phyloP scores from a whole-genome alignment of 768 basidiomycete genomes.

The Sporobolomyces pararoseus region DNA sequence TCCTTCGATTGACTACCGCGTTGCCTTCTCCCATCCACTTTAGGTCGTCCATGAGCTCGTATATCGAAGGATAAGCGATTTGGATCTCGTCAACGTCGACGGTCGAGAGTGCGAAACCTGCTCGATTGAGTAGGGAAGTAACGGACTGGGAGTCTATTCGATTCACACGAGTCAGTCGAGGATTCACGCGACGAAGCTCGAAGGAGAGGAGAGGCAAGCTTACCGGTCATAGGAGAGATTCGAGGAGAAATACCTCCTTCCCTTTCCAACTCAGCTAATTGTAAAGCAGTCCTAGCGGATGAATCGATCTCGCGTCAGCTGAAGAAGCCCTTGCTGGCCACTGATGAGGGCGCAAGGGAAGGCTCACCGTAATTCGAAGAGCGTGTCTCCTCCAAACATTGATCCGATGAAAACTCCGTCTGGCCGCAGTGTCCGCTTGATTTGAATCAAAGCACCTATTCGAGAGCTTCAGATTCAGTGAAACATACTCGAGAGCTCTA shows the following conservation, averaged over 20 bases:
- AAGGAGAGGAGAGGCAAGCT: conserved; percentile 33
- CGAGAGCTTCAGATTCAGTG: neutral
- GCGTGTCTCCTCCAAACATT: conserved; percentile 89
- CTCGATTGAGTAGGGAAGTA: conserved; percentile 83
- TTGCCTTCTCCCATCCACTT: conserved; percentile 94
- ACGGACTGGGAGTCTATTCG: conserved; percentile 90
- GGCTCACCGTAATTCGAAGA: conserved; percentile 79
- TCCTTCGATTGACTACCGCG: conserved; percentile 78
- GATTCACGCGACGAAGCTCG: neutral
- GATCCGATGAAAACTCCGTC: conserved; percentile 94
- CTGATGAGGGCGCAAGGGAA: no score
- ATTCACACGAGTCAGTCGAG: conserved; percentile 1
- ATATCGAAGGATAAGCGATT: conserved; percentile 88
- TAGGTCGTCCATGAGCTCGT: conserved; percentile 91
- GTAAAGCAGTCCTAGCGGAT: conserved; percentile 76
- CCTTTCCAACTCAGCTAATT: conserved; percentile 86
- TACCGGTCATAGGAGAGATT: conserved; percentile 95
- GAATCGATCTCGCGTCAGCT: no score
- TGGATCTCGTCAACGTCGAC: conserved; percentile 92
- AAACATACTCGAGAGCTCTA: neutral
- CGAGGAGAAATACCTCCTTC: conserved; percentile 96
- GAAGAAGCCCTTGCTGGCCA: no score
- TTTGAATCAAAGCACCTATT: conserved; percentile 72
- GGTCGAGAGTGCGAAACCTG: conserved; percentile 88
- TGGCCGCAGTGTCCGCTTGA: conserved; percentile 73